These are phyloP conservation scores for Aspergillus heteromorphus DNA, from an alignment of 495 filamentous ascomycete genomes.

Conservation along the genomic window DNA sequence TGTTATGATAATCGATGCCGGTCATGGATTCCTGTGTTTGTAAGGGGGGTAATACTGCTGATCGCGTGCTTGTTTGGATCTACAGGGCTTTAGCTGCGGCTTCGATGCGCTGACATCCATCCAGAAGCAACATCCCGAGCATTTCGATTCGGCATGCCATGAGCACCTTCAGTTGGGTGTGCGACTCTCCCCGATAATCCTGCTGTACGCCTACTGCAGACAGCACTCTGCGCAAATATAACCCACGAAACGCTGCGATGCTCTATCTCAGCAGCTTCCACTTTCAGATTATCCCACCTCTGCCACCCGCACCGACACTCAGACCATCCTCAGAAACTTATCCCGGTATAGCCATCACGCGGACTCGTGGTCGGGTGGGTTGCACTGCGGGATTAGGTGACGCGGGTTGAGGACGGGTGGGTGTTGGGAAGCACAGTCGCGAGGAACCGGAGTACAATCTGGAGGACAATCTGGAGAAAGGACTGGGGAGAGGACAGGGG, in stretches of 20 bases:
- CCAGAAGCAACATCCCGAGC: conserved; percentile 19
- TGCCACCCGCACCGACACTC: conserved; percentile 7
- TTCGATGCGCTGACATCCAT: conserved; percentile 29
- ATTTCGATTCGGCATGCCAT: conserved; percentile 12
- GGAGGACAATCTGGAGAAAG: neutral
- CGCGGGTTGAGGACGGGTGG: conserved; percentile 39
- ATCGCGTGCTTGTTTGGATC: too few relatives aligned
- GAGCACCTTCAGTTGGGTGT: conserved; percentile 20
- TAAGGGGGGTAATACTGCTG: too few relatives aligned
- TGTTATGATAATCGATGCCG: too few relatives aligned
- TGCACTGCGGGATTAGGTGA: conserved; percentile 40
- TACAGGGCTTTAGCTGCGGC: conserved; percentile 7
- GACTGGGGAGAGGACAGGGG: neutral
- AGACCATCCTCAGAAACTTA: conserved; percentile 6
- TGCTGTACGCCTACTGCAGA: conserved; percentile 32
- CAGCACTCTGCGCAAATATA: conserved; percentile 26
- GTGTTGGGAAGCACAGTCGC: conserved; percentile 24
- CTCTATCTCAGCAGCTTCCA: conserved; percentile 9
- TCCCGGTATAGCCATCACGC: conserved; percentile 26
- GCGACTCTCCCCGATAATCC: conserved; percentile 21
- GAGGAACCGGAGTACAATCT: too few relatives aligned
- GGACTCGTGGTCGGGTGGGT: conserved; percentile 41
- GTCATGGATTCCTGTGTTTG: too few relatives aligned
- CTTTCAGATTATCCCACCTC: conserved; percentile 26
- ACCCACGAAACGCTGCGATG: conserved; percentile 28